Base-by-base conservation (phyloP, 192 early-diverging fungal genomes). In the Pilobolus umbonatus region DNA sequence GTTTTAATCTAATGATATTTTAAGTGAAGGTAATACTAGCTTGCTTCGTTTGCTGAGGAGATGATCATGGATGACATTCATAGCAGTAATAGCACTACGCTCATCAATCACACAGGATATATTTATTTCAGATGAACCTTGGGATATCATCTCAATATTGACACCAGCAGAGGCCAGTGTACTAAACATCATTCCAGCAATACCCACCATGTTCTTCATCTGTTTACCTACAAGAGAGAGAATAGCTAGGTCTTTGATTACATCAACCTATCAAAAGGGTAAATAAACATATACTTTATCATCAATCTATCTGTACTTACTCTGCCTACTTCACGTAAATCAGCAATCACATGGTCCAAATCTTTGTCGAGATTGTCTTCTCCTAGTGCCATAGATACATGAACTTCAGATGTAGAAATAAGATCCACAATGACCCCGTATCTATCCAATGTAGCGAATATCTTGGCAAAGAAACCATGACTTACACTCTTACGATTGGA, bases 111-210 rank as follows among this genome's bases (percentile, higher is more conserved):
- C 94, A 60, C 96, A 99, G 19, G 88, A 91, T 61, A 99, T 99
- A 71, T 99, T 99, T 67, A 99, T 98, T 74, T 99, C 96, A 9
- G 87, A 90, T 3, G 96, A 92, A 34, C 96, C 96, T 75, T 99
- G 96, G 14, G 90, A 93, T 47, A 99, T 99, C 96, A 99, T 99
- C 74, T 99, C 96, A 67, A 99, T 96, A 67, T 99, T 99, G 62
- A 99, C 87, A 56, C 82, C 75, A 42, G 88, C 83, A 46, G 82
- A 85, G 14, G 93, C 91, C 35, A 99, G 74, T 2, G 89, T 92
- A 52, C 78, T 77, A 72, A 99, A 99, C 95, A 99, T 98, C 66
- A 77, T 83, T 24, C 92, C 86, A 7, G 93, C 88, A 46, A 94
- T 88, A 51, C 96, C 96, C 25, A 98, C 95, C 90, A 94, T 93